Conservation (phyloP, 768 basidiomycete species). For the Trametopsis cervina region DNA sequence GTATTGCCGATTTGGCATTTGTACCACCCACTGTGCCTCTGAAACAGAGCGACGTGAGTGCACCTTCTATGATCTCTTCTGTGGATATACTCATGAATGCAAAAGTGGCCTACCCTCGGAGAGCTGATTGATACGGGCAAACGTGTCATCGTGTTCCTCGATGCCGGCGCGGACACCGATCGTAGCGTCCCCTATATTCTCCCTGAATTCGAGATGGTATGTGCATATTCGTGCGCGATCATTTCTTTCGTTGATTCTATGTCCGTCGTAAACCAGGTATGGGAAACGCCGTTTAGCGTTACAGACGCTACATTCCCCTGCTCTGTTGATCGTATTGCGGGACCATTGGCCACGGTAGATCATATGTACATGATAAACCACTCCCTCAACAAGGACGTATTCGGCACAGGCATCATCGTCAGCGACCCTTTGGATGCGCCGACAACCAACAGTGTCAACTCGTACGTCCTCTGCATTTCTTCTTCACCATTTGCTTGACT, state of each 20-base stretch:
- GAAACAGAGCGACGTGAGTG: slow-evolving; percentile 18
- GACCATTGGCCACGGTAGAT: slow-evolving; percentile 39
- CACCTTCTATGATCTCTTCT: not conserved
- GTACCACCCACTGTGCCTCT: slow-evolving; percentile 35
- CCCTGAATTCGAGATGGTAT: slow-evolving; percentile 50
- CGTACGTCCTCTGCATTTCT: too few species aligned
- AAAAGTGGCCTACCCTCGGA: slow-evolving; percentile 59
- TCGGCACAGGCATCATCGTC: slow-evolving; percentile 22
- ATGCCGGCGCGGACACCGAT: slow-evolving; percentile 32
- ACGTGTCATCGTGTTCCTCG: slow-evolving; percentile 58
- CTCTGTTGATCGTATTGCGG: slow-evolving; percentile 41
- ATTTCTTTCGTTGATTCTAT: not conserved
- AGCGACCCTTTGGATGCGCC: slow-evolving; percentile 21
- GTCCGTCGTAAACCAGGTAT: slow-evolving; percentile 27
- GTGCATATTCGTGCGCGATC: not conserved
- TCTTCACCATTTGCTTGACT: not conserved
- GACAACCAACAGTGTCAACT: slow-evolving; percentile 25
- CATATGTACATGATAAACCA: slow-evolving; percentile 59
- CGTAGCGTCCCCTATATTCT: slow-evolving; percentile 41
- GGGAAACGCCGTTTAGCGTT: slow-evolving; percentile 50
- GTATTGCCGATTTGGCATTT: slow-evolving; percentile 36
- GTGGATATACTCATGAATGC: not conserved
- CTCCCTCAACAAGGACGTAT: slow-evolving; percentile 38
- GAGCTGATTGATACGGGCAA: slow-evolving; percentile 53
- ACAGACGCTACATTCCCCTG: slow-evolving; percentile 48